A percentile compares a stretch with the other conserved stretches of the same genome.
Conservation (phyloP, 768 basidiomycete genomes). For the Leucosporidium yakuticum region DNA sequence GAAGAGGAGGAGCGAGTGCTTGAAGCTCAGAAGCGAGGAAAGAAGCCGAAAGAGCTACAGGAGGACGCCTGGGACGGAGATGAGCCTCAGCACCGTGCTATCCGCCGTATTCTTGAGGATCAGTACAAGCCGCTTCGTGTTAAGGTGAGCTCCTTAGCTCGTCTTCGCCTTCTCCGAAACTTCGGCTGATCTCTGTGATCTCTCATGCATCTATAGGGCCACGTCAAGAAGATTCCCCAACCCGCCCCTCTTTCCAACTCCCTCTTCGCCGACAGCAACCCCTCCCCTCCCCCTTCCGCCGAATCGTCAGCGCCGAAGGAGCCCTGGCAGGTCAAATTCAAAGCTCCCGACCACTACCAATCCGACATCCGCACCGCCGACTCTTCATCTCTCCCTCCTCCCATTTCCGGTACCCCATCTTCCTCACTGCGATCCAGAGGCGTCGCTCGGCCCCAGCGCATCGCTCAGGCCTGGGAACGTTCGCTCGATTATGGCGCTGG, state of each 20-base stretch:
- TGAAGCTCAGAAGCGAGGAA: too few species aligned
- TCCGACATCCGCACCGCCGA: not conserved
- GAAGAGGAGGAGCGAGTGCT: too few species aligned
- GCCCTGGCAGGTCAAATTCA: not conserved
- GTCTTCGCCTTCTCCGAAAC: too few species aligned
- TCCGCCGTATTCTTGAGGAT: constrained; percentile 78
- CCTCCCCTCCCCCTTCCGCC: not conserved
- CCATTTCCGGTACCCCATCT: not conserved
- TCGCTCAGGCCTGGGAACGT: not conserved
- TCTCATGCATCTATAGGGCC: not conserved
- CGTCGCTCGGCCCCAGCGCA: not conserved
- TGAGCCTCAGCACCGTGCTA: constrained; percentile 61
- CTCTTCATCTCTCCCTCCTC: not conserved
- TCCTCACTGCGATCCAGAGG: too few species aligned
- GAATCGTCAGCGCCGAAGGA: not conserved
- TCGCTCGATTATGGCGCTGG: not conserved
- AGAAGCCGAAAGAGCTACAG: not conserved
- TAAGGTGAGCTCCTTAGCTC: not conserved
- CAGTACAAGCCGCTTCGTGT: constrained; percentile 56
- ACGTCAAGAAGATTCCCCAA: not conserved
- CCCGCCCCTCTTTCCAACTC: not conserved
- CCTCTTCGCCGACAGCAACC: not conserved
- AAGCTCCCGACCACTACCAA: not conserved
- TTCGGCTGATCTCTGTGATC: not conserved
- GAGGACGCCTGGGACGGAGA: constrained; percentile 71